Conservation (phyloP, 108 stramenopile species). For the Epithemia pelagica region DNA sequence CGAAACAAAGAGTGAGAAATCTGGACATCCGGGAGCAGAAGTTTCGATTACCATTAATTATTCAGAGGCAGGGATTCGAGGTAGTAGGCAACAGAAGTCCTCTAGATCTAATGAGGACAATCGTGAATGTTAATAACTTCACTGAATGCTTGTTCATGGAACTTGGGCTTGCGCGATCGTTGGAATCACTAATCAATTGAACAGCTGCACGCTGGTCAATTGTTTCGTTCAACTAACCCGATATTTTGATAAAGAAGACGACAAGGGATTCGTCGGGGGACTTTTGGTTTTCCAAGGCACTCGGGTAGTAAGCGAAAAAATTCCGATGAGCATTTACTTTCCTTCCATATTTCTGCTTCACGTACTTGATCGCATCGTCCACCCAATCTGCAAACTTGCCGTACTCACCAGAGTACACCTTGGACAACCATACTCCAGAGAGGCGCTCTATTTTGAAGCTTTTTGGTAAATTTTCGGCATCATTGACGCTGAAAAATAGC, state of each 20-base stretch:
- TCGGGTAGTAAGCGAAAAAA: conserved; percentile 1
- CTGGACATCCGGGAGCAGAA: no score
- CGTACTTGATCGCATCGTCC: conserved; percentile 2
- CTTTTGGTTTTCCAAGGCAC: conserved; percentile 5
- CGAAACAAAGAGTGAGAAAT: no score
- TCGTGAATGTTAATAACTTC: no score
- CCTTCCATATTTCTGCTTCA: background rate
- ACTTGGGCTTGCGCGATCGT: no score
- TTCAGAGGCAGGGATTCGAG: no score
- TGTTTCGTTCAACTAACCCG: no score
- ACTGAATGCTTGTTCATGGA: no score
- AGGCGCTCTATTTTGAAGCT: background rate
- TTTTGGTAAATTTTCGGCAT: background rate
- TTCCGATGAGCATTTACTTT: background rate
- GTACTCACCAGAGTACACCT: conserved; percentile 1
- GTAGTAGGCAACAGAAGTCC: no score
- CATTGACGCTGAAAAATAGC: background rate
- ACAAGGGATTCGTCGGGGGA: background rate
- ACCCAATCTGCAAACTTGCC: background rate
- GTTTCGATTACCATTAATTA: no score
- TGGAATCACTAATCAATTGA: no score
- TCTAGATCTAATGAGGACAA: no score
- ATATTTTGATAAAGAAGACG: conserved; percentile 6
- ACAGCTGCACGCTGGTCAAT: no score
- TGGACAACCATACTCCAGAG: conserved; percentile 1